Conservation (phyloP, 768 basidiomycete species). For the Lactarius evosmus region DNA sequence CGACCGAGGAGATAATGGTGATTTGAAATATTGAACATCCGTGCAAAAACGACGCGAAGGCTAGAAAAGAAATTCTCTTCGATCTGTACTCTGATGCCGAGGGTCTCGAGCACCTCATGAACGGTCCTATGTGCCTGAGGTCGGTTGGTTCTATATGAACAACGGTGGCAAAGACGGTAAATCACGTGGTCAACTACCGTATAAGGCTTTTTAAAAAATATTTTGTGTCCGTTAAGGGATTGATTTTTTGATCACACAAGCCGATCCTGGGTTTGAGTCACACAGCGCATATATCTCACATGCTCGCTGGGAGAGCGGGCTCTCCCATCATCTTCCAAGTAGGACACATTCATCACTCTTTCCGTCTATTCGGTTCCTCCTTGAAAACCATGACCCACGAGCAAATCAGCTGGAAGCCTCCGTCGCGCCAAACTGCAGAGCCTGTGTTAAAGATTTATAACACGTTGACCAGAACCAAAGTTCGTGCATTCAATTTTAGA, state of each 20-base stretch:
- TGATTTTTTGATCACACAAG: not conserved
- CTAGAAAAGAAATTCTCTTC: not conserved
- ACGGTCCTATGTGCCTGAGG: conserved; percentile 16
- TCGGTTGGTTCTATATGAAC: not conserved
- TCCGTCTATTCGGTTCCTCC: not conserved
- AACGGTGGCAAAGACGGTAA: not conserved
- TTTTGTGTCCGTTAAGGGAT: not conserved
- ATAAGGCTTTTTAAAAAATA: not conserved
- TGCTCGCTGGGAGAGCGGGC: conserved; percentile 11
- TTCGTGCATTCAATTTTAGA: conserved; percentile 33
- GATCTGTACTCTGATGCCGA: conserved; percentile 4
- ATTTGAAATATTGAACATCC: not conserved
- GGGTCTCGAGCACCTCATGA: not conserved
- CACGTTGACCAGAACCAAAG: conserved; percentile 89
- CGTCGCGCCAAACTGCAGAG: conserved; percentile 46
- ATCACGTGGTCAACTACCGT: conserved; percentile 4
- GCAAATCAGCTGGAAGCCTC: conserved; percentile 55
- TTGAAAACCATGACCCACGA: conserved; percentile 48
- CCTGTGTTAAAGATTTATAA: conserved; percentile 86
- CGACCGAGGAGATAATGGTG: not conserved
- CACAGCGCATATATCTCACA: conserved; percentile 1
- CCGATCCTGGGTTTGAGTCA: not conserved
- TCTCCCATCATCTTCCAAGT: conserved; percentile 10
- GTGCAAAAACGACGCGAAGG: not conserved
- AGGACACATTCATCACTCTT: not conserved